Base-by-base conservation (phyloP, 805 yeast species). In the Barnettozyma populi region DNA sequence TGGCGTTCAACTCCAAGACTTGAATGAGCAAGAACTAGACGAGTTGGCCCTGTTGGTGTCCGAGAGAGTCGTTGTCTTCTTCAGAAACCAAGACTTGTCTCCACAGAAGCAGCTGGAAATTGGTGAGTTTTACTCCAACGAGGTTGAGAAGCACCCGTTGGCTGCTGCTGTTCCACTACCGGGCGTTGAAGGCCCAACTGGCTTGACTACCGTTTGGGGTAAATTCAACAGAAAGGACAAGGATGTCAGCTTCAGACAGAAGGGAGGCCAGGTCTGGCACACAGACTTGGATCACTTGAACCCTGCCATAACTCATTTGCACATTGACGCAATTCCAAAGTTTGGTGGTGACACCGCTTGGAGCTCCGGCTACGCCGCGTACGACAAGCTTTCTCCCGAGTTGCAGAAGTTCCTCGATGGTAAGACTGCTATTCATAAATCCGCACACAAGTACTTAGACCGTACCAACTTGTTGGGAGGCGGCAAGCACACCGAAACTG, bases 281-380 rank as follows among this genome's bases (percentile, higher is more conserved):
- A 70, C 79, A 2, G 82, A 77, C 58, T 67, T 79, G 45, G 74
- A 73, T 44, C 80, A 77, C 54, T 82, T 78, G 64, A 80, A 82
- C 8, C 76, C 83, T 4, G 80, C 78, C 23, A 63, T 73, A 50
- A 75, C 82, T 9, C 74, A 72, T 54, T 64, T 79, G 56, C 78
- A 77, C 57, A 63, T 71, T 50, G 80, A 76, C 59, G 63, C 76
- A 7, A 67, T 75, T 57, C 78, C 78, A 37, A 52, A 54, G 1
- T 70, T 69, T 31, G 82, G 82, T 44, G 82, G 82, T 49, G 82
- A 78, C 57, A 78, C 82, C n/a, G 53, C 68, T 14, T 78, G 80
- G 79, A 61, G 77, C 6, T 73, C 79, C 37, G 80, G 81, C 18
- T 77, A 76, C 52, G 81, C 72, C 44, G 78, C 80, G 34, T 78